Base-by-base conservation (phyloP, 2,329 filamentous ascomycete species). In the Sclerotinia glacialis region DNA sequence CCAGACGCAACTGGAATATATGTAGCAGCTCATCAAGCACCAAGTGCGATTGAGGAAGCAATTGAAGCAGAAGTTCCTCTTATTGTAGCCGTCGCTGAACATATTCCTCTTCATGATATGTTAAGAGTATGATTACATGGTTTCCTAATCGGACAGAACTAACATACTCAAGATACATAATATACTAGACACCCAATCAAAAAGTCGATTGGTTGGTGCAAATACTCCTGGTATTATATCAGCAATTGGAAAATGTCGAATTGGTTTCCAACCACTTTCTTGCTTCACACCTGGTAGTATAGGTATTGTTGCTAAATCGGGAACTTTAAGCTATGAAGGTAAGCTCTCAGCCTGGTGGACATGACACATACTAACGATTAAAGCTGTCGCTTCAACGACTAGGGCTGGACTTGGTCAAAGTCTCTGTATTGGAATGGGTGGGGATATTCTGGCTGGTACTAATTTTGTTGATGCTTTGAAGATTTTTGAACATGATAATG, bases 1-100 rank as follows among this genome's bases (percentile, higher is more conserved):
- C 90, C 91, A 2, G 87, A 93, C 78, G 91, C 90, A 5, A 92
- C 90, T 1, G 90, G 88, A 5, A 90, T 94, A 66, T 93, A 92
- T 71, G 91, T 93, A 2, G 88, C 90, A 1, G 90, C 90, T n/a
- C 85, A 87, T 67, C 86, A 90, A 70, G 91, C 90, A 1, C 83
- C 87, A 0, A 81, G 82, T 34, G 91, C 91, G 0, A 93, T 94
- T 72, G 88, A 91, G 76, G 90, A 93, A 76, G 90, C 91, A 1
- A 90, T 93, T 63, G 89, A 89, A 76, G 89, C 89, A 1, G 88
- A 92, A 74, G 88, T 92, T 0, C 88, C 89, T 1, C 80, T 92
- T n/a, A 88, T 92, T 60, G 88, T 91, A 28, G 87, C 87, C 23
- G 89, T 92, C 23, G 89, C 89, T 14, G 89, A 92, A 74, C 89